Conservation (phyloP, 768 basidiomycete species). For the Lactarius indigo region DNA sequence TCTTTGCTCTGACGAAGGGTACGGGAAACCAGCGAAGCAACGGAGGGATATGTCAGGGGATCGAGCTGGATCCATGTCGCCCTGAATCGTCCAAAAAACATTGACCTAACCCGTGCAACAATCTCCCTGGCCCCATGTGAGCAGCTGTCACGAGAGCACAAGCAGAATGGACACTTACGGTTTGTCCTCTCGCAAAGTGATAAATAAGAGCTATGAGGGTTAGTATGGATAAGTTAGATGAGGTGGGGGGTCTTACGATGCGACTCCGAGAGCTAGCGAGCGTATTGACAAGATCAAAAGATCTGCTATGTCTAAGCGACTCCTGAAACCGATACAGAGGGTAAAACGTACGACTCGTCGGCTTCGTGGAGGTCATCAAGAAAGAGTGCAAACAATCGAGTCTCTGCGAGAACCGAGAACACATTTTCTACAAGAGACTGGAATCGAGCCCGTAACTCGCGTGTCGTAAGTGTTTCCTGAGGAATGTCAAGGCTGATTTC, state of each 20-base stretch:
- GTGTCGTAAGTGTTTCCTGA: constrained; percentile 52
- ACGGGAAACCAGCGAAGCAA: constrained; percentile 57
- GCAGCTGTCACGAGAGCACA: background rate
- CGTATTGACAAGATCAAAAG: constrained; percentile 62
- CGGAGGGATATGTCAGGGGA: constrained; percentile 53
- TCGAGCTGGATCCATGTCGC: constrained; percentile 68
- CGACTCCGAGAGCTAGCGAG: constrained; percentile 62
- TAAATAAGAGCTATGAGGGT: constrained; percentile 53
- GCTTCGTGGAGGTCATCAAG: constrained; percentile 75
- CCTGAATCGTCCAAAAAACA: constrained; percentile 55
- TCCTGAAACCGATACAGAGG: background rate
- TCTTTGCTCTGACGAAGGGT: constrained; percentile 58
- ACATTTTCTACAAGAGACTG: constrained; percentile 69
- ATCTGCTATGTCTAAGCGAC: constrained; percentile 36
- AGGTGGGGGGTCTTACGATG: constrained; percentile 43
- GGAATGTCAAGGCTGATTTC: constrained; percentile 50
- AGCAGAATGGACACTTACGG: constrained; percentile 33
- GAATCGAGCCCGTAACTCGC: constrained; percentile 64
- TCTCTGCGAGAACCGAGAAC: constrained; percentile 65
- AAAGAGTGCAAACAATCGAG: constrained; percentile 65
- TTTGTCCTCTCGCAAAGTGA: constrained; percentile 54
- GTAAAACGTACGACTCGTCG: constrained; percentile 52
- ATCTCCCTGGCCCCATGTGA: constrained; percentile 30
- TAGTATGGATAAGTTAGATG: constrained; percentile 16
- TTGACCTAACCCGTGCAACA: constrained; percentile 48